Base-by-base conservation (phyloP, 345 rosid genomes). In the Citrus trifoliata region DNA sequence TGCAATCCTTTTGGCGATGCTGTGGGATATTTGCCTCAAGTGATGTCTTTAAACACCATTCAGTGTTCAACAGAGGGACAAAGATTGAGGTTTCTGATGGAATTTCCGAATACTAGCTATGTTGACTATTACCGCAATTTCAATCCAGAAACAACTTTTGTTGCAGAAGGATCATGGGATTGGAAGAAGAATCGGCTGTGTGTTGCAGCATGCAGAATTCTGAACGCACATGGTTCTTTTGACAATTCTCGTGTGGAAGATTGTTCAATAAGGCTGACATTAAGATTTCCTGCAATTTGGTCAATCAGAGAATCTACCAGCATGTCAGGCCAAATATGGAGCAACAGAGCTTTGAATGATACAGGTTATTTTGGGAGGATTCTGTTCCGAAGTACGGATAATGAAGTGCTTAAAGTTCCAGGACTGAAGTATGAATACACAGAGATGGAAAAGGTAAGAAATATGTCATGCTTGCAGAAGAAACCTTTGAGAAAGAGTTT, bases 111-210 rank as follows among this genome's bases (percentile, higher is more conserved):
- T 53, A 51, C 35, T 46, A 38, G 56, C 66, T 21, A 65, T 65
- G 28, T 4, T 58, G 22, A 24, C 6, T 70, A 51, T 62, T 30
- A 76, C 55, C 1, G 3, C 10, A 37, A 69, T 33, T 83, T 86
- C 70, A 73, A 46, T 68, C 80, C 84, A 4, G 77, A 73, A 19
- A 79, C 76, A 70, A 38, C 82, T 6, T 74, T 83, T 56, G 70
- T 86, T 7, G 86, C 80, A 2, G 86, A 86, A 73, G 88, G 85
- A 76, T 69, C 78, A 21, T 83, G 86, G 88, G 80, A 83, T 56
- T 35, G 51, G 55, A 74, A 40, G 79, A 79, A 59, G 73, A 81
- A 77, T 42, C 70, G 27, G 74, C 46, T 86, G 13, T 79, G 72
- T 35, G 69, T 18, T 70, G 82, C 67, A 72, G 88, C 80, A 60